Base-by-base conservation (phyloP, 192 early-diverging fungal species). In the Backusella luteola region DNA sequence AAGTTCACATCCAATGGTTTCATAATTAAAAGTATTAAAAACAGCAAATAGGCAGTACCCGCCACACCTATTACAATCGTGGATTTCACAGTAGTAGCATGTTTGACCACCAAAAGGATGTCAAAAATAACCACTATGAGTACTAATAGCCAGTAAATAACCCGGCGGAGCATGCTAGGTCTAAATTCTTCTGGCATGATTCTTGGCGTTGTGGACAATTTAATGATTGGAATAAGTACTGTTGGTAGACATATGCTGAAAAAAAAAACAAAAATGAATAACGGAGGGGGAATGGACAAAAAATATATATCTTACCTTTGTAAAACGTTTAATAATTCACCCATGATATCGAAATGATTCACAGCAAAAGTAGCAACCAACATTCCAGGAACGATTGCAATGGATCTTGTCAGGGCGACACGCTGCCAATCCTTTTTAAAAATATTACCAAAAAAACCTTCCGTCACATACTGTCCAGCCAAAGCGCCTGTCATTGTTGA, bases 401-500 rank as follows among this genome's bases (percentile, higher is more conserved):
- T 85, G n/a, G 86, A 84, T 38, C 91, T 83, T 23, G 90, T 89
- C 49, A 88, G 79, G 15, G 88, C 85, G 67, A 90, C 73, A 34
- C 91, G 89, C 59, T 90, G 86, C 89, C 90, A 90, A 32, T 86
- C 81, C 56, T 87, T 90, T 32, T 78, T 78, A 59, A 86, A 86
- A 8, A 89, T 81, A 2, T 76, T 78, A 44, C 90, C 83, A 84
- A 95, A 89, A 82, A 95, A 96, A 11, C 95, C 94, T 71, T 95
- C 92, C 87, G 94, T 94, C 23, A 81, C 89, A 77, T 93, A 94
- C 81, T 96, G 95, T 7, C 96, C 96, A 5, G 95, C 96, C 83
- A 97, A 87, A n/a, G 96, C 96, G 3, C 95, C 94, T 14, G 96
- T 96, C 69, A 96, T 95, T 4, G 94, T 94, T 5, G 92, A 93